These are phyloP conservation scores for Barnettozyma californica DNA, from an alignment of 805 yeast genomes.

Conservation along the genomic window DNA sequence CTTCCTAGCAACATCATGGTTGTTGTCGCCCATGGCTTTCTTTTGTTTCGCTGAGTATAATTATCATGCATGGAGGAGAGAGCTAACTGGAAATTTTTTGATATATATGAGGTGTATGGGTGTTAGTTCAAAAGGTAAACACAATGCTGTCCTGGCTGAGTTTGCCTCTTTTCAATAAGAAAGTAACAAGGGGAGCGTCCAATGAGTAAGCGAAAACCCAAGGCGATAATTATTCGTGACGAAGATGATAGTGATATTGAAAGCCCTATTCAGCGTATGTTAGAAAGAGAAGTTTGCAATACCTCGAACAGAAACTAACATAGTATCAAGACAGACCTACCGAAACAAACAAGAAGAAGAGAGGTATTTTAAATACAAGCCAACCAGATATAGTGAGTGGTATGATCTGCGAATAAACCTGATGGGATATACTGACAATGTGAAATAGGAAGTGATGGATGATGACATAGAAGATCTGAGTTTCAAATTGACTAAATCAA, in stretches of 20 bases:
- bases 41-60: too few relatives aligned
- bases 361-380: not conserved
- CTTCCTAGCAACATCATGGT: constrained; percentile 40
- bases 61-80: not conserved
- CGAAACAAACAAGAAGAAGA: not conserved
- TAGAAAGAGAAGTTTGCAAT: not conserved
- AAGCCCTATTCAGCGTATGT: not conserved
- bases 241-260: constrained; percentile 7
- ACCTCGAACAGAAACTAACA: not conserved
- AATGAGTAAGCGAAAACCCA: constrained; percentile 10
- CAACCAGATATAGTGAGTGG: not conserved
- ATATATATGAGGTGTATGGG: not conserved
- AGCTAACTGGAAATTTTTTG: not conserved
- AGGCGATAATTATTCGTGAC: constrained; percentile 13
- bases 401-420: not conserved
- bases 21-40: constrained; percentile 14
- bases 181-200: not conserved
- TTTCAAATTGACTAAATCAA: not conserved
- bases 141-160: too few relatives aligned
- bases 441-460: not conserved
- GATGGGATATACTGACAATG: not conserved
- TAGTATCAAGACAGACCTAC: not conserved
- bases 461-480: not conserved
- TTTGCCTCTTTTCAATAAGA: not conserved
- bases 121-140: not conserved